Evolutionary conservation across 805 yeast species (phyloP).

Genomic region (Sugiyamaella marilandica): DNA sequence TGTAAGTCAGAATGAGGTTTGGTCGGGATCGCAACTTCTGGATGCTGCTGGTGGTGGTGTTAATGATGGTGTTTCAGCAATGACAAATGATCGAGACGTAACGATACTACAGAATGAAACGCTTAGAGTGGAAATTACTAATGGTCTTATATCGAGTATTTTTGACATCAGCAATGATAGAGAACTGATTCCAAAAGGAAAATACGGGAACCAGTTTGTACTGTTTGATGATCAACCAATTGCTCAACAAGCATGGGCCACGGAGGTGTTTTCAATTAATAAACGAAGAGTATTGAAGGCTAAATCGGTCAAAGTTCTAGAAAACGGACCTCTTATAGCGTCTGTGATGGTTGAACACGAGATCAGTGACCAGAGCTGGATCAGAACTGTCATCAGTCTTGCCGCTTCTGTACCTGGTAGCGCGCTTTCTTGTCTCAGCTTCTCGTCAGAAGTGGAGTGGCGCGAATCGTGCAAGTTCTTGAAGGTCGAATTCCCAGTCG

Average conservation of each 20-base stretch:
- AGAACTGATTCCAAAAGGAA: slow-evolving; percentile 64
- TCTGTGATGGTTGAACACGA: slow-evolving; percentile 58
- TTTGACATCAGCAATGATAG: slow-evolving; percentile 49
- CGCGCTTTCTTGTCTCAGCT: slow-evolving; percentile 14
- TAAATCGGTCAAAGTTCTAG: slow-evolving; percentile 38
- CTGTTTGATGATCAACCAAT: slow-evolving; percentile 87
- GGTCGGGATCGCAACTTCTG: neutral
- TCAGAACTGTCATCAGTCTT: slow-evolving; percentile 65
- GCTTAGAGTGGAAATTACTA: slow-evolving; percentile 35
- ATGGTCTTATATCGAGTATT: slow-evolving; percentile 38
- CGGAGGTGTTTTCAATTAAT: slow-evolving; percentile 81
- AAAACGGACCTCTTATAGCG: slow-evolving; percentile 55
- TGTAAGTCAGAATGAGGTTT: slow-evolving; percentile 17
- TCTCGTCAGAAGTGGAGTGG: slow-evolving; percentile 52
- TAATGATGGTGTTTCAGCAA: slow-evolving; percentile 41
- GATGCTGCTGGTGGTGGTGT: slow-evolving; percentile 8
- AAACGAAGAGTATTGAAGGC: slow-evolving; percentile 48
- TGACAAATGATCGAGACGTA: slow-evolving; percentile 40
- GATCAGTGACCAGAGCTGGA: slow-evolving; percentile 51
- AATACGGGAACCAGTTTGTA: slow-evolving; percentile 78
- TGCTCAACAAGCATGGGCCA: slow-evolving; percentile 95
- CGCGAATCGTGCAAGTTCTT: slow-evolving; percentile 78
- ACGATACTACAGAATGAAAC: slow-evolving; percentile 57
- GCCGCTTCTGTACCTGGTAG: slow-evolving; percentile 41
- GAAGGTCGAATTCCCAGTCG: slow-evolving; percentile 92